phyloP scores from a whole-genome alignment of 2,329 filamentous ascomycete genomes.

The Xylaria arbuscula region DNA sequence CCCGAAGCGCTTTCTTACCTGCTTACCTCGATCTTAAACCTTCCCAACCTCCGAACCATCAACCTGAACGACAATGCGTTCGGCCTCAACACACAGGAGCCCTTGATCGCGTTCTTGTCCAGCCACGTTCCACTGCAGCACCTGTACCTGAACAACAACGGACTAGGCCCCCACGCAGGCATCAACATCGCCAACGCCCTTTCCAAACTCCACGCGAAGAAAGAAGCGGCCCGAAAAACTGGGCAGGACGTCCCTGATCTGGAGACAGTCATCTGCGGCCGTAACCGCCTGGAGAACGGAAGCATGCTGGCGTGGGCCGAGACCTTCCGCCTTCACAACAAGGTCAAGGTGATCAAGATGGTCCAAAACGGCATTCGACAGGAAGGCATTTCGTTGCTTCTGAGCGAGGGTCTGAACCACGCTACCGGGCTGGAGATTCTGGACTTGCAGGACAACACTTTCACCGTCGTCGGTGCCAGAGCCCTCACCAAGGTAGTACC shows the following conservation, averaged over 20 bases:
- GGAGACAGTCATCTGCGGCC: slow-evolving; percentile 96
- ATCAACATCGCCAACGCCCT: slow-evolving; percentile 90
- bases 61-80: slow-evolving; percentile 99
- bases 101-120: slow-evolving; percentile 90
- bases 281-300: slow-evolving; percentile 94
- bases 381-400: slow-evolving; percentile 85
- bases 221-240: slow-evolving; percentile 78
- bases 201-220: slow-evolving; percentile 82
- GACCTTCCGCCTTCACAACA: slow-evolving; percentile 83
- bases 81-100: slow-evolving; percentile 92
- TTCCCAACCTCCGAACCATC: slow-evolving; percentile 87
- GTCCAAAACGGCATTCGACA: slow-evolving; percentile 97
- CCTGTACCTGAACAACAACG: slow-evolving; percentile 98
- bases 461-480: slow-evolving; percentile 82
- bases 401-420: slow-evolving; percentile 81
- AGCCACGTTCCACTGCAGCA: slow-evolving; percentile 91
- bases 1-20: slow-evolving; percentile 87
- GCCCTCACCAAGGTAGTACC: slow-evolving; percentile 80
- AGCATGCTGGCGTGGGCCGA: slow-evolving; percentile 96
- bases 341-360: slow-evolving; percentile 91
- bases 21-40: slow-evolving; percentile 85
- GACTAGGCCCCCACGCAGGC: slow-evolving; percentile 90
- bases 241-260: slow-evolving; percentile 81
- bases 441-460: slow-evolving; percentile 98
- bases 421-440: slow-evolving; percentile 77